Evolutionary conservation across 2,329 filamentous ascomycete species (phyloP).

Genomic region (Colletotrichum liriopes): DNA sequence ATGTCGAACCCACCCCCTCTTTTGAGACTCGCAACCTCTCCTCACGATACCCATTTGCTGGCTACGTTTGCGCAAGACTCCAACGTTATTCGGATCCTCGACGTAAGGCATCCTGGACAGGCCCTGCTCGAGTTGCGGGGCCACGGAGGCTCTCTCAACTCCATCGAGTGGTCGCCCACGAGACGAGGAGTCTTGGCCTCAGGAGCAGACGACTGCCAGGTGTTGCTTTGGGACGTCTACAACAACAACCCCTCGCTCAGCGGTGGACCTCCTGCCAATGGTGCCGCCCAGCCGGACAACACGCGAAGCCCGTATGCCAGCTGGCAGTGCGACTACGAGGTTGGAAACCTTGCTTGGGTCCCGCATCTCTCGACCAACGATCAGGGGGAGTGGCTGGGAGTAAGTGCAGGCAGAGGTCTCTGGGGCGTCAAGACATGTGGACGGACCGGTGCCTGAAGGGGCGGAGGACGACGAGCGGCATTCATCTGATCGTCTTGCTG

Average conservation of each 20-base stretch:
- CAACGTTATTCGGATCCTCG: conserved; percentile 91
- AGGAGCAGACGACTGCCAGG: conserved; percentile 91
- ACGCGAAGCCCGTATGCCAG: conserved; percentile 79
- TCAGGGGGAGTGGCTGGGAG: conserved; percentile 86
- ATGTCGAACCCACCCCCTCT: conserved; percentile 84
- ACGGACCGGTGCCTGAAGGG: conserved; percentile 33
- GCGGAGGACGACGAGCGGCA: conserved; percentile 27
- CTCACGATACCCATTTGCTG: conserved; percentile 94
- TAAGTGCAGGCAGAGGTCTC: conserved; percentile 84
- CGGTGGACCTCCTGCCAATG: conserved; percentile 61
- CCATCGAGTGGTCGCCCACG: conserved; percentile 94
- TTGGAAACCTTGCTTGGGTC: conserved; percentile 89
- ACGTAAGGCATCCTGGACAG: conserved; percentile 96
- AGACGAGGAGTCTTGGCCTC: conserved; percentile 91
- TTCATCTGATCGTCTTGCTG: conserved; percentile 23
- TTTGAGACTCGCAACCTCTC: conserved; percentile 87
- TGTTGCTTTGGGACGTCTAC: conserved; percentile 94
- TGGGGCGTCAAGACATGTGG: conserved; percentile 75
- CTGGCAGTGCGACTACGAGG: conserved; percentile 91
- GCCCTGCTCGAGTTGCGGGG: conserved; percentile 94
- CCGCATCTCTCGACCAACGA: conserved; percentile 79
- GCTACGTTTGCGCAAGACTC: conserved; percentile 98
- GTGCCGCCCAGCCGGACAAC: conserved; percentile 68
- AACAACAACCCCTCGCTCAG: conserved; percentile 70
- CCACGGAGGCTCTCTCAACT: conserved; percentile 88